Evolutionary conservation across 306 rosid genomes (phyloP).

Genomic region (Elaeagnus macrophylla): DNA sequence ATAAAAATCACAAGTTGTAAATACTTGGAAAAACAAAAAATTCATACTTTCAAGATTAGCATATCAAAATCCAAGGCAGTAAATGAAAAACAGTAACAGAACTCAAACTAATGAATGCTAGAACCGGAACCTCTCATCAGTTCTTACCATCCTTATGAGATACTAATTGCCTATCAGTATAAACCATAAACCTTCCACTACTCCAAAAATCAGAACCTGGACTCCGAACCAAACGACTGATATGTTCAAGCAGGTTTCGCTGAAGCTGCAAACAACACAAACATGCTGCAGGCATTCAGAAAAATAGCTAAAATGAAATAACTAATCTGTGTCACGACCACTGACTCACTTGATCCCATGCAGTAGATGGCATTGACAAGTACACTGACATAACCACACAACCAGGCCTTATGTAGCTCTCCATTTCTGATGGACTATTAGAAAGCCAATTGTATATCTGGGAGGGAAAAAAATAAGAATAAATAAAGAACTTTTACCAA

Average conservation of each 20-base stretch:
- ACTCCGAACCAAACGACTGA: constrained; percentile 48
- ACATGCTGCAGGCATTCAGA: constrained; percentile 26
- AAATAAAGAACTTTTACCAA: not conserved
- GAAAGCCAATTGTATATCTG: constrained; percentile 86
- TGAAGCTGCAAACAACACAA: constrained; percentile 49
- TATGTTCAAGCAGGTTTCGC: constrained; percentile 53
- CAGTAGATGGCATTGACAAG: constrained; percentile 55
- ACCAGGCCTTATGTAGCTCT: constrained; percentile 92
- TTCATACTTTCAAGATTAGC: not conserved
- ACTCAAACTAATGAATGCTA: constrained; percentile 9
- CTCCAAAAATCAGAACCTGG: constrained; percentile 71
- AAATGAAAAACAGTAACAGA: not conserved
- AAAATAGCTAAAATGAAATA: constrained; percentile 7
- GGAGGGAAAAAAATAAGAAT: constrained; percentile 2
- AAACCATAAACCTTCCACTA: constrained; percentile 75
- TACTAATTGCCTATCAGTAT: constrained; percentile 62
- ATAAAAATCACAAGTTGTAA: constrained; percentile 14
- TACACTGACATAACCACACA: constrained; percentile 79
- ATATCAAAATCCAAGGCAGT: constrained; percentile 4
- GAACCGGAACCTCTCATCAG: constrained; percentile 6
- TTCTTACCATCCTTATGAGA: constrained; percentile 77
- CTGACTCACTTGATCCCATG: constrained; percentile 75
- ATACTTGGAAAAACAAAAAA: not conserved
- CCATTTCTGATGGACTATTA: constrained; percentile 81
- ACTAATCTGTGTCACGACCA: constrained; percentile 14